Evolutionary conservation across 2,329 filamentous ascomycete species (phyloP).

Genomic region (Aspergillus fumigatiaffinis): DNA sequence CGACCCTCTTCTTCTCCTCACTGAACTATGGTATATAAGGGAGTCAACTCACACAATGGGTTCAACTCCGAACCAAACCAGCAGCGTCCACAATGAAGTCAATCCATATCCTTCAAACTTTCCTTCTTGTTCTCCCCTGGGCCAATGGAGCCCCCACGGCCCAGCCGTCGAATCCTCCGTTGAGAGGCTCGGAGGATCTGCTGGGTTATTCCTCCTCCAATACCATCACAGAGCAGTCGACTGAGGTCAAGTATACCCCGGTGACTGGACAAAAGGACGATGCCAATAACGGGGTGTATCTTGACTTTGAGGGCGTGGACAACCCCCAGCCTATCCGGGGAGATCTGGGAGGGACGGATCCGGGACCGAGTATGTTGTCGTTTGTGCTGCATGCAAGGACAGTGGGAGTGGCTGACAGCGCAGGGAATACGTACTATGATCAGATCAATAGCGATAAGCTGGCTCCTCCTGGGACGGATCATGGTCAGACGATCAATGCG

Average conservation of each 20-base stretch:
- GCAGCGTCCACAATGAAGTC: neutral
- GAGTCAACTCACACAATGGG: neutral
- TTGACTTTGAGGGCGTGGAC: slow-evolving; percentile 52
- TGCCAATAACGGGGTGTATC: slow-evolving; percentile 48
- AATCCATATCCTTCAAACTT: neutral
- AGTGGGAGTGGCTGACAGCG: neutral
- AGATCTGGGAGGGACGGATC: slow-evolving; percentile 47
- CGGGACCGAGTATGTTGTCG: slow-evolving; percentile 44
- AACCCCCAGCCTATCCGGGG: slow-evolving; percentile 57
- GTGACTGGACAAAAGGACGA: slow-evolving; percentile 51
- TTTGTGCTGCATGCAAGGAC: too few species aligned
- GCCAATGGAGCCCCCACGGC: slow-evolving; percentile 18
- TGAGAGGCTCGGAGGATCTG: slow-evolving; percentile 28
- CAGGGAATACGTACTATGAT: slow-evolving; percentile 49
- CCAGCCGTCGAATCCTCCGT: slow-evolving; percentile 19
- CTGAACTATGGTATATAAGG: neutral
- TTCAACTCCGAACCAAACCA: neutral
- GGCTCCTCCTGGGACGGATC: slow-evolving; percentile 53
- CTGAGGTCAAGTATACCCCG: slow-evolving; percentile 39
- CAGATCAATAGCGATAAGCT: slow-evolving; percentile 53
- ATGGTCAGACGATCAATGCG: slow-evolving; percentile 38
- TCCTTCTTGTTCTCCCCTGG: slow-evolving; percentile 9
- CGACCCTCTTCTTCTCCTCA: neutral
- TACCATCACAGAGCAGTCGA: slow-evolving; percentile 31
- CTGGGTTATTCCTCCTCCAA: slow-evolving; percentile 40